Conservation (phyloP, 768 basidiomycete species). For the Lactifluus rugatus region DNA sequence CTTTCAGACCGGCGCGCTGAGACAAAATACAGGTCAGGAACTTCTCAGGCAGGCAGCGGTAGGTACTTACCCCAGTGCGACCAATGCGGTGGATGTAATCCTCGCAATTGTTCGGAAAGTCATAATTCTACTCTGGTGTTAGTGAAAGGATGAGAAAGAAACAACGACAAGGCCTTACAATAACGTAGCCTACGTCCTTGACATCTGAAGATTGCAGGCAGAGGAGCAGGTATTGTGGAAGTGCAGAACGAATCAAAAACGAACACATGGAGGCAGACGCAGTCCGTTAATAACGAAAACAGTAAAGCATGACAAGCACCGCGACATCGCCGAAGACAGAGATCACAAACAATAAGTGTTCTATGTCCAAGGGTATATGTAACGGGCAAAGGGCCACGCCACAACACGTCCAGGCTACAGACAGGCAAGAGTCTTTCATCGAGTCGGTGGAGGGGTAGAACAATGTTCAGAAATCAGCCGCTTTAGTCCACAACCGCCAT, state of each 20-base stretch:
- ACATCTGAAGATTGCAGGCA: slow-evolving; percentile 58
- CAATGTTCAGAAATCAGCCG: slow-evolving; percentile 30
- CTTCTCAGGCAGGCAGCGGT: neutral
- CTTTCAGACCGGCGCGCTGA: slow-evolving; percentile 85
- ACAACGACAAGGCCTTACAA: slow-evolving; percentile 45
- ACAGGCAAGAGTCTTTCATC: slow-evolving; percentile 41
- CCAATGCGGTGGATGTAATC: slow-evolving; percentile 99
- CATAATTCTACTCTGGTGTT: slow-evolving; percentile 60
- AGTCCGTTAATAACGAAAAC: slow-evolving; percentile 39
- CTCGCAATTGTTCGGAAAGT: slow-evolving; percentile 97
- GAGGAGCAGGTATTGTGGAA: slow-evolving; percentile 21
- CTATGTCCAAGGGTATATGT: slow-evolving; percentile 34
- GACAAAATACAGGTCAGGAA: neutral
- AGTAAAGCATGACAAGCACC: slow-evolving; percentile 40
- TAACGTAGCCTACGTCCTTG: slow-evolving; percentile 98
- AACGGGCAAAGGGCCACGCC: slow-evolving; percentile 29
- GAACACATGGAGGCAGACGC: slow-evolving; percentile 31
- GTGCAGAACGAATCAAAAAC: slow-evolving; percentile 22
- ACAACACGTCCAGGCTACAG: slow-evolving; percentile 40
- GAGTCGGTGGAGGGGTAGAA: slow-evolving; percentile 32
- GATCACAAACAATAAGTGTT: slow-evolving; percentile 27
- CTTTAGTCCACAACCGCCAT: slow-evolving; percentile 42
- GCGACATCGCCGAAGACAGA: slow-evolving; percentile 30
- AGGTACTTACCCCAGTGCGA: slow-evolving; percentile 70
- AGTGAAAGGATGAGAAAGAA: neutral